These are phyloP conservation scores for Aspergillus quadrilineatus DNA, from an alignment of 2,329 filamentous ascomycete genomes.

Conservation along the genomic window DNA sequence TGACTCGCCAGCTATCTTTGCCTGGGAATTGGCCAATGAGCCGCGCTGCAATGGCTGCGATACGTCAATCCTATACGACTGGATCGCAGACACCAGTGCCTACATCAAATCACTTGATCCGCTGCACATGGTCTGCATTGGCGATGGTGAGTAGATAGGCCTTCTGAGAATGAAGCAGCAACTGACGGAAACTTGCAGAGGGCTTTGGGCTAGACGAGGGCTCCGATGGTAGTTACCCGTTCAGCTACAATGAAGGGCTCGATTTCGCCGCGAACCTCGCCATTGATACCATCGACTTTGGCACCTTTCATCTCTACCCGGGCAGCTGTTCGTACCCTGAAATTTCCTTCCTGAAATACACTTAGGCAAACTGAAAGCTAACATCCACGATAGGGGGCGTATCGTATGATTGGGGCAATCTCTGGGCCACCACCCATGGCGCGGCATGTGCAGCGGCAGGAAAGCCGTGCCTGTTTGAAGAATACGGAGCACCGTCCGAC, in stretches of 20 bases:
- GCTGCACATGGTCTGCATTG: conserved; percentile 61
- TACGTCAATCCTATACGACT: conserved; percentile 58
- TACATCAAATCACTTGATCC: conserved; percentile 65
- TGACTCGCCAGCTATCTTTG: conserved; percentile 59
- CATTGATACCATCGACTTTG: conserved; percentile 57
- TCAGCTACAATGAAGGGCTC: conserved; percentile 50
- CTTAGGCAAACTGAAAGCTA: not conserved
- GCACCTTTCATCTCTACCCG: conserved; percentile 55
- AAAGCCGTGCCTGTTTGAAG: conserved; percentile 45
- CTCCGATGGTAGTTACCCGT: conserved; percentile 54
- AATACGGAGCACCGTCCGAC: conserved; percentile 35
- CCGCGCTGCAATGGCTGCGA: conserved; percentile 62
- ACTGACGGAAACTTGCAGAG: conserved; percentile 37
- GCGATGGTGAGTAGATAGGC: conserved; percentile 44
- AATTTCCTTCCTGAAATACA: not conserved
- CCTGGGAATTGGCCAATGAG: conserved; percentile 69
- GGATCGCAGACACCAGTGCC: conserved; percentile 57
- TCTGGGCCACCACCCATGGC: conserved; percentile 51
- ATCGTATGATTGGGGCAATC: conserved; percentile 44
- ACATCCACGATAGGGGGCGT: conserved; percentile 31
- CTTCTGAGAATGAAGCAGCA: not conserved
- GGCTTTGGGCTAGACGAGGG: conserved; percentile 50
- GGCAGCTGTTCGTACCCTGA: conserved; percentile 36
- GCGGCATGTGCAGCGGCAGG: conserved; percentile 36
- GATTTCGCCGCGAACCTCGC: conserved; percentile 55